Base-by-base conservation (phyloP, 208 protist genomes). In the Porcisia hertigi region DNA sequence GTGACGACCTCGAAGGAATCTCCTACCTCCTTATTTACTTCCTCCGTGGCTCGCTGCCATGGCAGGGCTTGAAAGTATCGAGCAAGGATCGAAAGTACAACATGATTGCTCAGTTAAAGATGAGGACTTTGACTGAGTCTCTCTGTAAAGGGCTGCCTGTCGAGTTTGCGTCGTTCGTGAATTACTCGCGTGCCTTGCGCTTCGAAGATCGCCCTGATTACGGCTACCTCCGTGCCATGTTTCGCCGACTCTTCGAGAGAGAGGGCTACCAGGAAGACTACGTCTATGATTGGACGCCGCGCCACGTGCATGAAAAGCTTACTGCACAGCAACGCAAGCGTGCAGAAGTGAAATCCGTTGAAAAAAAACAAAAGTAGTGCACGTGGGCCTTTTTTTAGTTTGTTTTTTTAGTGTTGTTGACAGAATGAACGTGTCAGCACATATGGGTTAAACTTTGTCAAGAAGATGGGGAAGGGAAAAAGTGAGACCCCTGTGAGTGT, bases 191-290 rank as follows among this genome's bases (percentile, higher is more conserved):
- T 60, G 88, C 84, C 52, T 84, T 99, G 34, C 89, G 95, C 47
- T 99, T 99, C 86, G 98, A 99, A 73, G 98, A 99, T 77, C 98
- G 98, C 70, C 99, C 99, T 34, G 99, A 99, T 84, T 99, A 99
- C 90, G 86, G 87, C 30, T 99, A 99, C 81, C 87, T 99, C 45
- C 86, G 98, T 58, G 99, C 99, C 71, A 81, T 99, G 34, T 99
- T 99, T 90, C 86, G 98, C 23, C 97, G 99, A 70, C 89, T 99
- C 34, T 99, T 99, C 83, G 88, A 99, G 30, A 91, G 96, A 57
- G 94, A 99, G 80, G 97, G 98, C 8, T 99, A 96, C 82, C 90
- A 97, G 74, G 98, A 98, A 60, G 99, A 99, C 91, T 99, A 98
- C 83, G 88, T 99, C 49, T 99, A 98, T 87, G 99, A 99, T 87